Base-by-base conservation (phyloP, 2,329 filamentous ascomycete genomes). In the Fusarium haematococcum region DNA sequence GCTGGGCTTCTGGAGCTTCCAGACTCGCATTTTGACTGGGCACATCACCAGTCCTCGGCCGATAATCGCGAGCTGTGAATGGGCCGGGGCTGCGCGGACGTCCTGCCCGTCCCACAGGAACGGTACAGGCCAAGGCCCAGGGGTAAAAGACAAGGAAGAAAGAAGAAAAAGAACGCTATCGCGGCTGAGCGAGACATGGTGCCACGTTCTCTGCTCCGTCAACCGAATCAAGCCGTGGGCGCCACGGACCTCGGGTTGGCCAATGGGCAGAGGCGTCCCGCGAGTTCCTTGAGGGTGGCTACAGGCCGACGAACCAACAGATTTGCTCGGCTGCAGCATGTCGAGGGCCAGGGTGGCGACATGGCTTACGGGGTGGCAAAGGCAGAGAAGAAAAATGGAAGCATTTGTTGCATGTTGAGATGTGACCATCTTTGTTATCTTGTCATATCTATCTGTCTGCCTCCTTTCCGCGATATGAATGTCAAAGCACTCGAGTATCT, bases 41-140 rank as follows among this genome's bases (percentile, higher is more conserved):
- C 50, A 32, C 48, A 57, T 57, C 48, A 39, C 62, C 52, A 65
- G 52, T 64, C 37, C 27, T 45, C 62, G 37, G 50, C 50, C 62
- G 62, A 65, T 65, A 65, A 48, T 37, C 61, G 45, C 39, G 60
- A 30, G 33, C 25, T 35, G 25, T 52, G 60, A 25, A 45, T 54
- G 45, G 48, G 50, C 27, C 50, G 50, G 62, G 35, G 62, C 27
- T 32, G 30, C 35, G 18, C 52, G 62, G 62, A 37, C 30, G 7
- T 58, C 48, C n/a, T 39, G 27, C 37, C 62, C 20, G 62, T 65
- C 30, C 52, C 37, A 63, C 33, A 23, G 23, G 60, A 65, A 57
- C 52, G 62, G 62, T 65, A 48, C 35, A 41, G 11, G 25, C 32
- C 58, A 30, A 14, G 27, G 25, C 14, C 27, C 27, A 30, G 54